Evolutionary conservation across 768 basidiomycete genomes (phyloP).

Genomic region (Astraeus odoratus): DNA sequence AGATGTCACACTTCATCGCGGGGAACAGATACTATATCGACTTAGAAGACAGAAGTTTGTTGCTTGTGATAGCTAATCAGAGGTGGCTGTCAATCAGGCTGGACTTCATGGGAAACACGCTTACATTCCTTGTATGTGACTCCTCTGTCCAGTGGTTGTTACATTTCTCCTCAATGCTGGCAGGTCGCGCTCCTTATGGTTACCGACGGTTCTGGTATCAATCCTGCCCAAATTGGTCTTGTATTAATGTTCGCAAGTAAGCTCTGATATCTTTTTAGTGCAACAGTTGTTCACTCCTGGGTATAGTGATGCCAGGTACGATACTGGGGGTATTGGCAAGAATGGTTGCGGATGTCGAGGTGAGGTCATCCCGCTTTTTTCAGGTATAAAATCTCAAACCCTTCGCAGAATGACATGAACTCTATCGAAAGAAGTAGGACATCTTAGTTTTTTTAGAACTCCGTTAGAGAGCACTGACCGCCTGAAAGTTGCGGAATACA

Average conservation of each 20-base stretch:
- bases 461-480: not conserved
- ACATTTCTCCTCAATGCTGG: not conserved
- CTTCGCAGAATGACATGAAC: conserved; percentile 53
- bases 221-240: conserved; percentile 64
- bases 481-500: conserved; percentile 46
- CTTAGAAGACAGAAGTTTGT: conserved; percentile 66
- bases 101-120: conserved; percentile 58
- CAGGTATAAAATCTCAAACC: not conserved
- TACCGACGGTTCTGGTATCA: conserved; percentile 46
- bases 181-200: conserved; percentile 65
- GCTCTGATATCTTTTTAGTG: conserved; percentile 5
- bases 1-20: conserved; percentile 50
- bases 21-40: conserved; percentile 65
- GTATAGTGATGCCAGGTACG: conserved; percentile 43
- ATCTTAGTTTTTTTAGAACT: not conserved
- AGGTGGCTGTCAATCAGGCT: conserved; percentile 70
- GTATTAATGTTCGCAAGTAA: conserved; percentile 61
- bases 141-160: not conserved
- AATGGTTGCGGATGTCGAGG: conserved; percentile 62
- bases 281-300: not conserved
- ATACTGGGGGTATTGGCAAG: conserved; percentile 48
- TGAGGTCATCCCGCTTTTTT: conserved; percentile 15
- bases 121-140: conserved; percentile 44
- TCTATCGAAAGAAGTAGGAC: conserved; percentile 50
- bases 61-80: conserved; percentile 61